Base-by-base conservation (phyloP, 2,329 filamentous ascomycete species). In the Aspergillus chevalieri region DNA sequence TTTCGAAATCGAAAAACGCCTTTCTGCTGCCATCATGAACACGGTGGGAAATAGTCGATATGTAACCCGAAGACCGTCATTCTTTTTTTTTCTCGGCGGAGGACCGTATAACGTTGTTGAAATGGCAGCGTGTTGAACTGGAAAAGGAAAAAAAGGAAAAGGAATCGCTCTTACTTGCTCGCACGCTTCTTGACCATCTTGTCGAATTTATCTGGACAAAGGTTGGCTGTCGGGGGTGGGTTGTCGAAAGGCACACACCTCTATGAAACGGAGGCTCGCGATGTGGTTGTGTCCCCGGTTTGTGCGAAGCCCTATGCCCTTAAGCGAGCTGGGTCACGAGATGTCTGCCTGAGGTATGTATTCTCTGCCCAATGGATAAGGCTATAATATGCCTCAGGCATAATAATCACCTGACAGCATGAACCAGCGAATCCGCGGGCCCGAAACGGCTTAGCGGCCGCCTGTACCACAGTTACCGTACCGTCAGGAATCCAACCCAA, bases 101-200 rank as follows among this genome's bases (percentile, higher is more conserved):
- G 34, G 34, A 38, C 34, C 34, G 17, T 38, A 36, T 36, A 38
- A n/a, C 8, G 34, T 17, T 8, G n/a, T 36, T 17, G 34, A n/a
- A 36, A 36, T n/a, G 14, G 34, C 34, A 34, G 19, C 14, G 21
- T 8, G 14, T 28, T 28, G 43, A 19, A 15, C 43, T 14, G 43
- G 21, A 17, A 33, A 30, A 34, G 22, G 8, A 19, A 10, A 17
- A 12, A 50, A 60, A 58, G 57, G 57, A 57, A 60, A 55, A 58
- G 52, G 57, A 53, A 58, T 52, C 59, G 61, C 55, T 69, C 78
- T 73, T 82, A 85, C 82, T 86, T 86, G 77, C 81, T 83, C 71
- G 83, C 82, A 74, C 83, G 79, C 80, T 86, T 86, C 80, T 86
- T 86, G 77, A 86, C 83, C 83, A 86, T 86, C 71, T 72, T 85